Conservation (phyloP, 2,329 filamentous ascomycete species). For the Fusarium sp. region DNA sequence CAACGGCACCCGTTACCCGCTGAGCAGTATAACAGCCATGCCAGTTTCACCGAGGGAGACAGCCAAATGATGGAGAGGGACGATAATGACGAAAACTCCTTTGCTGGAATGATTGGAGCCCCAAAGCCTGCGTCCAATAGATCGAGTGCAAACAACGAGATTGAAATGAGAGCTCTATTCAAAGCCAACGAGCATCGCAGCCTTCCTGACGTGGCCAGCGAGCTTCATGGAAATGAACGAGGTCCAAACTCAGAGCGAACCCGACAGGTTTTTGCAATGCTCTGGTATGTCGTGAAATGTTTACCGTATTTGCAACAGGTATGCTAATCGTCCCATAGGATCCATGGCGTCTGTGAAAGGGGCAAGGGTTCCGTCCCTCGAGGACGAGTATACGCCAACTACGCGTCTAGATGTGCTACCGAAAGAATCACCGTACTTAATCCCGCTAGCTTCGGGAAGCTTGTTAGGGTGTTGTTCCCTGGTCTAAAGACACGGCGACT, state of each 20-base stretch:
- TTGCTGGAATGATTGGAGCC: slow-evolving; percentile 55
- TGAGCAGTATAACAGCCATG: slow-evolving; percentile 62
- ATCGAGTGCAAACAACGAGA: slow-evolving; percentile 81
- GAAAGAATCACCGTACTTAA: slow-evolving; percentile 96
- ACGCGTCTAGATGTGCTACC: slow-evolving; percentile 90
- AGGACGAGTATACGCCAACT: slow-evolving; percentile 93
- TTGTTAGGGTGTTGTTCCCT: slow-evolving; percentile 95
- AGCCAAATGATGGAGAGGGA: slow-evolving; percentile 70
- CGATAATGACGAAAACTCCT: slow-evolving; percentile 66
- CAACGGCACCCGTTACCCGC: slow-evolving; percentile 62
- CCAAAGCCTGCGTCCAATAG: slow-evolving; percentile 68
- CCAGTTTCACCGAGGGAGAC: slow-evolving; percentile 66
- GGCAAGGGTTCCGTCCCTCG: slow-evolving; percentile 89
- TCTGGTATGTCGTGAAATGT: slow-evolving; percentile 68
- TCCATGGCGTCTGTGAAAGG: slow-evolving; percentile 75
- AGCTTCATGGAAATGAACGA: slow-evolving; percentile 81
- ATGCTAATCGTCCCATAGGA: slow-evolving; percentile 59
- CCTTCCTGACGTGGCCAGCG: slow-evolving; percentile 76
- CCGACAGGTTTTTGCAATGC: slow-evolving; percentile 87
- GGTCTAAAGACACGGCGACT: slow-evolving; percentile 92
- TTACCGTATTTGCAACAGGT: slow-evolving; percentile 13
- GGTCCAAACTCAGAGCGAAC: slow-evolving; percentile 84
- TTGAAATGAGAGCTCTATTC: slow-evolving; percentile 81
- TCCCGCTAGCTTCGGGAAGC: slow-evolving; percentile 95
- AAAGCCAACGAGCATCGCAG: slow-evolving; percentile 72